These are phyloP conservation scores for Linderina pennispora DNA, from an alignment of 192 early-diverging fungal species.

Conservation along the genomic window DNA sequence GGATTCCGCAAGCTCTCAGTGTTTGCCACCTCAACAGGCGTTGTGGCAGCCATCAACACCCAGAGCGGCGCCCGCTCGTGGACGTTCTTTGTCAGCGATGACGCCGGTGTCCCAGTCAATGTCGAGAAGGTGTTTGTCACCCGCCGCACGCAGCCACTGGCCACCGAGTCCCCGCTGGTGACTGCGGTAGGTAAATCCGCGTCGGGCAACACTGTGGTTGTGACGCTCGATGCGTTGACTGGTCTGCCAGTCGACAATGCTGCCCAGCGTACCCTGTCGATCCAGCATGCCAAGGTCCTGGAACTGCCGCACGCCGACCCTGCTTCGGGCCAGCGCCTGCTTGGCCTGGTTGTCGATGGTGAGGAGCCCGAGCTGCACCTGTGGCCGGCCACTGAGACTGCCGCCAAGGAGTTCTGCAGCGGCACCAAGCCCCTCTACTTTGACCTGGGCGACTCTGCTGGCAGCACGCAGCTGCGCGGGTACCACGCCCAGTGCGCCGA, in stretches of 20 bases:
- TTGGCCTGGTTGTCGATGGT: slow-evolving; percentile 15
- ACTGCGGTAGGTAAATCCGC: slow-evolving; percentile 24
- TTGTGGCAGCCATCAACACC: slow-evolving; percentile 79
- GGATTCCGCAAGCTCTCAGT: slow-evolving; percentile 89
- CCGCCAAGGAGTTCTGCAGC: slow-evolving; percentile 50
- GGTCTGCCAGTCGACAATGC: slow-evolving; percentile 7
- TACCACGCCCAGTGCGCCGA: slow-evolving; percentile 50
- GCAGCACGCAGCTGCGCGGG: slow-evolving; percentile 49
- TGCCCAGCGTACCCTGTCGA: slow-evolving; percentile 10
- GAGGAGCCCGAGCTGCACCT: slow-evolving; percentile 40
- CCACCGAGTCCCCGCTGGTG: slow-evolving; percentile 17
- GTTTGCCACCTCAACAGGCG: slow-evolving; percentile 70
- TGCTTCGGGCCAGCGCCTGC: slow-evolving; percentile 16
- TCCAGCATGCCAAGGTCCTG: slow-evolving; percentile 46
- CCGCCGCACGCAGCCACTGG: slow-evolving; percentile 22
- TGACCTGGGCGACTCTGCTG: slow-evolving; percentile 49
- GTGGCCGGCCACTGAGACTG: slow-evolving; percentile 57
- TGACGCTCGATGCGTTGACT: slow-evolving; percentile 25
- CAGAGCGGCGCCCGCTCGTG: slow-evolving; percentile 71
- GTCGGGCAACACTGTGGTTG: slow-evolving; percentile 24
- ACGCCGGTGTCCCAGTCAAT: slow-evolving; percentile 7
- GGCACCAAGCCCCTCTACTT: slow-evolving; percentile 61
- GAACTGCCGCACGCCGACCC: slow-evolving; percentile 53
- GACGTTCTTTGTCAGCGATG: slow-evolving; percentile 51
- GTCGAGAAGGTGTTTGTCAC: slow-evolving; percentile 30